Evolutionary conservation across 257 asterid species (phyloP).

Genomic region (Voacanga thouarsii): DNA sequence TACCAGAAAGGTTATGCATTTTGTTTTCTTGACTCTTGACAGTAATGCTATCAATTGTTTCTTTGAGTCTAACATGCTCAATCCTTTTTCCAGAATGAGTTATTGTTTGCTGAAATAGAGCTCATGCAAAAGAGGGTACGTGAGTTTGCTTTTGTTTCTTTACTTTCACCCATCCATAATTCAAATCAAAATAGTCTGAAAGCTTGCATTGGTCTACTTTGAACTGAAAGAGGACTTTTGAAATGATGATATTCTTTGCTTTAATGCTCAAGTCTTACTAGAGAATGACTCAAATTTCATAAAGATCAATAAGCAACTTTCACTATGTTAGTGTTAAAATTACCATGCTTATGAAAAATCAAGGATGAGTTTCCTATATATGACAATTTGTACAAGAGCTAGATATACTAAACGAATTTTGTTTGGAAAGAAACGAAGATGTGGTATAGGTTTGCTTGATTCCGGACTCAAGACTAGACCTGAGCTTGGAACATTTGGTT

Average conservation of each 20-base stretch:
- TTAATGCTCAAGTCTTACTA: background rate
- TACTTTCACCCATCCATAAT: background rate
- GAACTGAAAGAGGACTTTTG: background rate
- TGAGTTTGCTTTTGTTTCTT: background rate
- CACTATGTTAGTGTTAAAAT: background rate
- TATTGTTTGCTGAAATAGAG: conserved; percentile 83
- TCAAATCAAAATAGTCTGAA: background rate
- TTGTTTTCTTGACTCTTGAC: background rate
- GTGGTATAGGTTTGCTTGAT: background rate
- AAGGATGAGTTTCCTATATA: background rate
- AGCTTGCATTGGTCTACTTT: too few species aligned
- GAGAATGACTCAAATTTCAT: too few species aligned
- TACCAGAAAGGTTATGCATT: conserved; percentile 52
- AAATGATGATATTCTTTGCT: background rate
- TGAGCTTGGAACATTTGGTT: too few species aligned
- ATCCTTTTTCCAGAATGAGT: conserved; percentile 55
- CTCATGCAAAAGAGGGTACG: conserved; percentile 86
- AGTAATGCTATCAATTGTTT: background rate
- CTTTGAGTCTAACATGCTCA: conserved; percentile 9
- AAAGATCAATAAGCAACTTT: background rate
- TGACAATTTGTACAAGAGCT: background rate
- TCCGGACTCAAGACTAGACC: too few species aligned
- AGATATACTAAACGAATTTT: too few species aligned
- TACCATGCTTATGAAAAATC: background rate
- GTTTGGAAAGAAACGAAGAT: background rate